Percentiles rank a stretch among this genome's conserved stretches.
These are phyloP conservation scores for Aspergillus sp. DNA, from an alignment of 2,329 filamentous ascomycete genomes.

Conservation along the genomic window DNA sequence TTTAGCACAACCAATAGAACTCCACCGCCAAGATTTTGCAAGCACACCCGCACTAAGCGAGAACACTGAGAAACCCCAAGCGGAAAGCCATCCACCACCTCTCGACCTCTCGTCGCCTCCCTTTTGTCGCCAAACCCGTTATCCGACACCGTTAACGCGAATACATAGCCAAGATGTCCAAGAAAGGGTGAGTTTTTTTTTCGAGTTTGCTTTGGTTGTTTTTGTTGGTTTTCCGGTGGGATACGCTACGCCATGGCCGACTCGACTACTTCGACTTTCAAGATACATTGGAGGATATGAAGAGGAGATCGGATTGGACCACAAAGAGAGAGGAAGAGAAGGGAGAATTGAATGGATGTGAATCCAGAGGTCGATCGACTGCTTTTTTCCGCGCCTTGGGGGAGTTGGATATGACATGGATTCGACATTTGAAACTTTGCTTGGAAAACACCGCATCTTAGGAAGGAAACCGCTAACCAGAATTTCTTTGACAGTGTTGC, in stretches of 20 bases:
- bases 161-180: constrained; percentile 51
- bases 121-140: constrained; percentile 32
- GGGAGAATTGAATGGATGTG: background rate
- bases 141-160: constrained; percentile 37
- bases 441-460: background rate
- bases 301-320: background rate
- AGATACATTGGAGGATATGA: background rate
- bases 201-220: constrained; percentile 14
- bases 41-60: constrained; percentile 46
- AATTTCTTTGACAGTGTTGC: constrained; percentile 62
- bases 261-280: background rate
- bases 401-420: background rate
- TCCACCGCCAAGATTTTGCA: constrained; percentile 42
- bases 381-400: background rate
- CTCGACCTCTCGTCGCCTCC: constrained; percentile 29
- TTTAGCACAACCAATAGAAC: constrained; percentile 25
- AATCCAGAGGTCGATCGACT: background rate
- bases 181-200: constrained; percentile 47
- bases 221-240: constrained; percentile 16
- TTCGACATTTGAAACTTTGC: background rate
- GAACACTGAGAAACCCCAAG: constrained; percentile 27
- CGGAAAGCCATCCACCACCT: constrained; percentile 20
- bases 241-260: background rate
- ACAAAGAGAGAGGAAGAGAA: background rate
- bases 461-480: constrained; percentile 20